A percentile compares a stretch with the other conserved stretches of the same genome.
These are phyloP conservation scores for Fragosphaeria purpurea DNA, from an alignment of 2,329 filamentous ascomycete genomes.

Conservation along the genomic window DNA sequence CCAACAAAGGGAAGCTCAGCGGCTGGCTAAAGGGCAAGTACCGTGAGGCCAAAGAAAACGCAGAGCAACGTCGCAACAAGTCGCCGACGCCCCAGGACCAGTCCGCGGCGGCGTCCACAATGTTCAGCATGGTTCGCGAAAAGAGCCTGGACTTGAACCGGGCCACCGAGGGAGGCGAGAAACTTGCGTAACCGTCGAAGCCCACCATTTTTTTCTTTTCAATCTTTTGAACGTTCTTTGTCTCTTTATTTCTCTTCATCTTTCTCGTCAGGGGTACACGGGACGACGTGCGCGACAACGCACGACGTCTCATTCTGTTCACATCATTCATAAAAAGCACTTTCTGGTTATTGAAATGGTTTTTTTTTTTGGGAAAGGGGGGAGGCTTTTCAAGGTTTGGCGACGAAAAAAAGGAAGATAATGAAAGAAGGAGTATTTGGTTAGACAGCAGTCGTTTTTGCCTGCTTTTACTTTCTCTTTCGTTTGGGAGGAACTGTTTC, in stretches of 20 bases:
- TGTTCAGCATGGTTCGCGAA: conserved; percentile 3
- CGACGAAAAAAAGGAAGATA: no score
- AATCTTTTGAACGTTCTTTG: background rate
- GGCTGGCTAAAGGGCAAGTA: conserved; percentile 53
- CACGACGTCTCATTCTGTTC: no score
- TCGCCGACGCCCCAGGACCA: conserved; percentile 33
- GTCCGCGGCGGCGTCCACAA: background rate
- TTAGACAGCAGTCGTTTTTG: background rate
- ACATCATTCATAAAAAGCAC: no score
- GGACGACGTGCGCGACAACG: no score
- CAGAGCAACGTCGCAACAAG: conserved; percentile 45
- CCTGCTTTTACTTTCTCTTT: background rate
- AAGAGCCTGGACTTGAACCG: conserved; percentile 11
- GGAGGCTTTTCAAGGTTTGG: no score
- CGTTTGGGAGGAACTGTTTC: background rate
- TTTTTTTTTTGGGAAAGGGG: background rate
- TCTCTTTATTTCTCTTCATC: background rate
- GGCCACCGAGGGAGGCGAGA: conserved; percentile 7
- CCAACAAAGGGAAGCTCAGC: conserved; percentile 35
- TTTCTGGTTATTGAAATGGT: no score
- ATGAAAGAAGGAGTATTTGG: no score
- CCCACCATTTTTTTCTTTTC: background rate
- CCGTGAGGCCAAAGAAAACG: conserved; percentile 47
- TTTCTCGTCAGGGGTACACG: no score
- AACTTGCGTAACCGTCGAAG: background rate